Conservation (phyloP, 1,284 basidiomycete species). For the Porogramme epimiltina region DNA sequence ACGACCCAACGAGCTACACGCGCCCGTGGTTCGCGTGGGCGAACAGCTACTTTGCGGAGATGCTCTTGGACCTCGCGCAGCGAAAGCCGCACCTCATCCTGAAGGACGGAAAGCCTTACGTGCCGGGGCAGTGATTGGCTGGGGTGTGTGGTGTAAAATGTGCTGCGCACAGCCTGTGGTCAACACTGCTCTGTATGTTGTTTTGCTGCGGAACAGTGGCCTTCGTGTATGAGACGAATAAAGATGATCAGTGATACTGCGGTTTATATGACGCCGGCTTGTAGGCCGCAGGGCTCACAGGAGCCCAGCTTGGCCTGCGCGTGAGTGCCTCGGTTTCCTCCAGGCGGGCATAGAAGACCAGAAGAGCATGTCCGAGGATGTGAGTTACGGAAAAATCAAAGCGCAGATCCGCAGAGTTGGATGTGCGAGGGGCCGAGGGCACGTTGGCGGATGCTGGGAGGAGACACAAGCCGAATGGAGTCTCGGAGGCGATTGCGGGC, state of each 20-base stretch:
- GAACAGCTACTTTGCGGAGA: constrained; percentile 79
- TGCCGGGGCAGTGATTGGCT: constrained; percentile 39
- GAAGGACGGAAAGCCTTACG: constrained; percentile 59
- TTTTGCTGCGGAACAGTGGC: constrained; percentile 8
- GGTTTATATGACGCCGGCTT: no score
- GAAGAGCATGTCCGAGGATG: neutral
- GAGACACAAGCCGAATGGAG: neutral
- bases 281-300: no score
- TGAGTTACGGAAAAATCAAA: neutral
- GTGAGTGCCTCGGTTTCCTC: no score
- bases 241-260: neutral
- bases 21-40: constrained; percentile 84
- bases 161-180: constrained; percentile 9
- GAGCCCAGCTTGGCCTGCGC: constrained; percentile 18
- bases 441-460: neutral
- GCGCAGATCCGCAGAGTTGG: neutral
- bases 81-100: constrained; percentile 73
- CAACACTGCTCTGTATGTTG: constrained; percentile 5
- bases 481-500: neutral
- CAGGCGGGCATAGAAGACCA: no score
- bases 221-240: neutral
- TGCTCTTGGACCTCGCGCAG: constrained; percentile 74
- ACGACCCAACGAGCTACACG: constrained; percentile 57
- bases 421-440: neutral
- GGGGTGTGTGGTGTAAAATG: no score